Evolutionary conservation across 78 protist species (phyloP), one percentile per base, ranked within the genome.

Genomic region (Bigelowiella natans): DNA sequence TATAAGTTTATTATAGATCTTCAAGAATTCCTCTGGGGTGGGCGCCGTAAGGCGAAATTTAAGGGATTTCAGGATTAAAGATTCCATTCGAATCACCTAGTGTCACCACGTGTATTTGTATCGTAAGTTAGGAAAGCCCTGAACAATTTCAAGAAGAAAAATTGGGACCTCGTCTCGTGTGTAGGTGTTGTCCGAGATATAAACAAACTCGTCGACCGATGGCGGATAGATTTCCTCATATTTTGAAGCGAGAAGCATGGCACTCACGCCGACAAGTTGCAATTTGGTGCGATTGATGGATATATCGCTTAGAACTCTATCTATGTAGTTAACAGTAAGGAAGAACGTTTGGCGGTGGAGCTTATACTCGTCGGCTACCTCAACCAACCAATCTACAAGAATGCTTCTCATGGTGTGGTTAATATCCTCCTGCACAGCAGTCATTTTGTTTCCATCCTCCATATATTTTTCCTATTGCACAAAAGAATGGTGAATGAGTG

Each of bases 201-300:
- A 94, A 64, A 96, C 94, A 40, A 95, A 97, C 90, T 98, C 99
- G 37, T 91, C 83, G 82, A 96, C 94, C 63, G 92, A 92, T 29
- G 97, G 98, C 1, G 97, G 51, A 84, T 91, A 96, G 88, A 97
- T 94, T 90, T 98, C 99, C 84, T 98, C 98, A 91, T 92, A 95
- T 91, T 98, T 98, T 51, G 96, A 89, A 30, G 99, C 99, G 30
- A 97, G 86, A 83, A 96, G 93, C 94, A 97, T 96, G 31, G 96
- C 34, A 31, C 97, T 94, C 86, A 97, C 91, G 82, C 98, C 99
- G n/a, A 96, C 96, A 30, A 98, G 94, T 91, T 97, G 98, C 36
- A 97, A 88, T 39, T 89, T 90, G 26, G 37, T 37, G 31, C 93
- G 39, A 1, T 92, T 2, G 37, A 93, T 38, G 3, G 31, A 88